phyloP scores from a whole-genome alignment of 192 early-diverging fungal genomes.

The Entomortierella parvispora region DNA sequence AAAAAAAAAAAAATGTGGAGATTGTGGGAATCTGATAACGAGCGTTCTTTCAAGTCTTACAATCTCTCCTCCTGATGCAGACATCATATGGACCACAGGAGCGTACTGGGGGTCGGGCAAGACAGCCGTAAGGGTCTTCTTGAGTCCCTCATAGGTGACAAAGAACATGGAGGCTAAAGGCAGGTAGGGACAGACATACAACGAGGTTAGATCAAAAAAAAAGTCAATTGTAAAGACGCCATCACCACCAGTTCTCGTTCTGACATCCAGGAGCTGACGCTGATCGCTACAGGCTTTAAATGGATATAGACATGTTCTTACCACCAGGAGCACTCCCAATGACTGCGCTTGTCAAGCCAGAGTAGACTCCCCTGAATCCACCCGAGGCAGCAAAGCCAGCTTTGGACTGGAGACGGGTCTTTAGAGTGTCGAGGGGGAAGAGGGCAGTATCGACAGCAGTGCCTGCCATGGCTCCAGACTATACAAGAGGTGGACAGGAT shows the following conservation, averaged over 20 bases:
- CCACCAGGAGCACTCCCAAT: conserved; percentile 92
- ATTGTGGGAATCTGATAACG: background rate
- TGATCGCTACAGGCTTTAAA: too few relatives aligned
- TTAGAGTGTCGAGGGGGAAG: conserved; percentile 97
- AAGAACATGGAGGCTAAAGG: conserved; percentile 85
- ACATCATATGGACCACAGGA: conserved; percentile 84
- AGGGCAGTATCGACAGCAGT: conserved; percentile 93
- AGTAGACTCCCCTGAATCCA: conserved; percentile 91
- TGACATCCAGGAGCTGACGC: too few relatives aligned
- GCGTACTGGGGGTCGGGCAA: conserved; percentile 60
- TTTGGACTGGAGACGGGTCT: conserved; percentile 92
- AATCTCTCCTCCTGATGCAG: conserved; percentile 91
- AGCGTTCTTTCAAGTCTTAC: conserved; percentile 54
- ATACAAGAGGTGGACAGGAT: background rate
- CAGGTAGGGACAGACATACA: too few relatives aligned
- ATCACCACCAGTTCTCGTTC: too few relatives aligned
- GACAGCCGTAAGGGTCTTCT: conserved; percentile 57
- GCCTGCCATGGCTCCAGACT: conserved; percentile 90
- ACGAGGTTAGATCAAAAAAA: too few relatives aligned
- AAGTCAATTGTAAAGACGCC: too few relatives aligned
- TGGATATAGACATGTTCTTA: conserved; percentile 48
- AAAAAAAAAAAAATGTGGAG: conserved; percentile 1
- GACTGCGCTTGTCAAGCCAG: conserved; percentile 89
- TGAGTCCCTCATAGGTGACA: conserved; percentile 88
- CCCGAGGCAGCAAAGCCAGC: conserved; percentile 86